Base-by-base conservation (phyloP, 345 rosid species). In the Excoecaria agallocha region DNA sequence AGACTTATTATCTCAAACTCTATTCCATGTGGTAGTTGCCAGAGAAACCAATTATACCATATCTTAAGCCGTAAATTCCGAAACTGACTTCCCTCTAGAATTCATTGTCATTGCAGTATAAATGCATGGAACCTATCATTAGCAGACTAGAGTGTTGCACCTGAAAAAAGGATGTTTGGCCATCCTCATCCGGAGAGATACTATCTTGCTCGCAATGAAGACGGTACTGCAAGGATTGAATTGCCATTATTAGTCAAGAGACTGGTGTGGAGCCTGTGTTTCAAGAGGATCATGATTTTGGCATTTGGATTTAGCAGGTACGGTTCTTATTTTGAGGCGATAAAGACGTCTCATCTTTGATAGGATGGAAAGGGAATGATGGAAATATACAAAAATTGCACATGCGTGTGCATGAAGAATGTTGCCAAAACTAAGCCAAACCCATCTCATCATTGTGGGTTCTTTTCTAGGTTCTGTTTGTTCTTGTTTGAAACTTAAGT, bases 281-380 rank as follows among this genome's bases (percentile, higher is more conserved):
- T 30, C 30, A 30, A 30, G 30, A 30, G 30, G 30, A 30, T 30
- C 30, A 30, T 30, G 30, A 30, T 30, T 30, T 30, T 30, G 30
- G 2, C 30, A 1, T 30, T 30, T 30, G 30, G 30, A 30, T 30
- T 30, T 2, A 30, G 30, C 30, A 30, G 2, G 2, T 30, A 30
- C 30, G 2, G 30, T 30, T 30, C 30, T 30, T 30, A 30, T 2
- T 30, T 30, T 30, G 49, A 48, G 67, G 57, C 12, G 57, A 72
- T 61, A 49, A 62, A 20, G 69, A 51, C 69, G 51, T 73, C 15
- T 24, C 62, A 73, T 64, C 76, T 73, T 59, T 51, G 51, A 56
- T 6, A 10, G n/a, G 48, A 55, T 56, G 41, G 41, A 9, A 45
- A 8, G 22, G 6, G 24, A 51, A 17, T 30, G 12, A 12, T 8